Conservation (phyloP, 202 grass and related monocot genomes). For the Musa balbisiana region DNA sequence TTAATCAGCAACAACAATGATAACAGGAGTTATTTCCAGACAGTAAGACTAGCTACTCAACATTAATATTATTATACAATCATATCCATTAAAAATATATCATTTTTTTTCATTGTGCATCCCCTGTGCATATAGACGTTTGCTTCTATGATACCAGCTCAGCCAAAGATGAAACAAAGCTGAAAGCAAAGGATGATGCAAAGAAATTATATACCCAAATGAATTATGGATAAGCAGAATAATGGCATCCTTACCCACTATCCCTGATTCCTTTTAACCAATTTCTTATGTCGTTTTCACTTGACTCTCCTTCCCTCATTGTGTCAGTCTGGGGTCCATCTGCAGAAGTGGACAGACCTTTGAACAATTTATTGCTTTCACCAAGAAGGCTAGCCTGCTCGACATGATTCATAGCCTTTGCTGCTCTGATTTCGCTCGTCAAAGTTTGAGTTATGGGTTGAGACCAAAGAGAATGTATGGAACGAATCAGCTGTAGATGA, state of each 20-base stretch:
- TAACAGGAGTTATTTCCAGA: too few relatives aligned
- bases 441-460: slow-evolving; percentile 56
- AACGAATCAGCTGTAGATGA: slow-evolving; percentile 61
- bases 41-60: background rate
- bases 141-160: too few relatives aligned
- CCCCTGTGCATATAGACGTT: too few relatives aligned
- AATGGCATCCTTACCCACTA: slow-evolving; percentile 60
- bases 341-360: slow-evolving; percentile 45
- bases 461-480: slow-evolving; percentile 76
- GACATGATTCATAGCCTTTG: slow-evolving; percentile 68
- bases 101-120: too few relatives aligned
- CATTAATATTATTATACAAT: background rate
- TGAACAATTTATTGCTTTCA: slow-evolving; percentile 63
- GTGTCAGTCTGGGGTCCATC: slow-evolving; percentile 55
- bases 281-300: slow-evolving; percentile 85
- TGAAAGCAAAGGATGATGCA: background rate
- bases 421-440: slow-evolving; percentile 59
- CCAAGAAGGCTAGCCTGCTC: slow-evolving; percentile 88
- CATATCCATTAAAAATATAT: too few relatives aligned
- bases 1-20: too few relatives aligned
- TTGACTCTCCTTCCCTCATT: slow-evolving; percentile 70
- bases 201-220: background rate
- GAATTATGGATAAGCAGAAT: background rate
- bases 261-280: slow-evolving; percentile 94
- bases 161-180: too few relatives aligned